Evolutionary conservation across 371 early-diverging fungal genomes (phyloP), one percentile per base, ranked within the genome.

Genomic region (Mortierella sp.): DNA sequence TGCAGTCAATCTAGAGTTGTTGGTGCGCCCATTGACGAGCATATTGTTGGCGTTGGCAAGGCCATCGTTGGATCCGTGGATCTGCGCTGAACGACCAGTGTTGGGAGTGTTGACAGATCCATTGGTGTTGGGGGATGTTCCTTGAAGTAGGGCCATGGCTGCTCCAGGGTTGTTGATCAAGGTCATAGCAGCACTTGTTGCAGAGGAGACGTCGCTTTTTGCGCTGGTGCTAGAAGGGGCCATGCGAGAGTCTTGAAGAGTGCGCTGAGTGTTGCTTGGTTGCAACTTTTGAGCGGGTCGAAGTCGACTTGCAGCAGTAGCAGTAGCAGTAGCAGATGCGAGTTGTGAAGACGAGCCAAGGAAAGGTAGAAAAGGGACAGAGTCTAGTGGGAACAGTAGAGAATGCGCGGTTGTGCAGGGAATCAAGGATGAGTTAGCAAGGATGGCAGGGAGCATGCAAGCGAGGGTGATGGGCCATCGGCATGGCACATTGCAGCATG

Each of bases 31-130:
- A 21, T 40, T 70, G 50, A 70, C 51, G 21, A 70, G 59, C 70
- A 70, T 70, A 45, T 70, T 70, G 43, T 58, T 63, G 37, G 59
- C 63, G 25, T 63, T 58, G 22, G 71, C 56, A 55, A 59, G 51
- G 14, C 31, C 49, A 19, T 45, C 16, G 10, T 40, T 46, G 8
- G 57, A 27, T 40, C 64, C 64, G 3, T 70, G 70, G 10, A 13
- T 27, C 16, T 59, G 60, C 1, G 55, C 2, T 2, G 67, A 28
- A 22, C 21, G 24, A 60, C 24, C 54, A 45, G 24, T 25, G 31
- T 46, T 55, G 29, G 8, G 45, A n/a, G 19, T 24, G 27, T 39
- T 52, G 53, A 17, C 44, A 21, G 24, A 49, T 27, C 29, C 40
- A 7, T 3, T 37, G 10, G 29, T n/a, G 40, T 14, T 47, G 3